These are phyloP conservation scores for Suillus brevipes DNA, from an alignment of 768 basidiomycete genomes.

Conservation along the genomic window DNA sequence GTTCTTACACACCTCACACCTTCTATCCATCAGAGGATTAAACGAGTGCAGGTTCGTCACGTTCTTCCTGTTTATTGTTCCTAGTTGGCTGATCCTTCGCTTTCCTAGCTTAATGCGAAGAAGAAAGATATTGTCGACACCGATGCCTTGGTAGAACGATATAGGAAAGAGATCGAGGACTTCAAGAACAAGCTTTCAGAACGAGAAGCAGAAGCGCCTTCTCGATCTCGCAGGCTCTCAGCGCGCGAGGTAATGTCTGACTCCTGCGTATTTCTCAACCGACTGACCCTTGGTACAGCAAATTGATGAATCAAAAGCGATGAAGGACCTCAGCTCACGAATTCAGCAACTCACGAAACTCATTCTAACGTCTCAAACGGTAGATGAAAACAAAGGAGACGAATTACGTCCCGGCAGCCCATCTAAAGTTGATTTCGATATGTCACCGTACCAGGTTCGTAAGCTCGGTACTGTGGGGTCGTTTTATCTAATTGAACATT, in stretches of 20 bases:
- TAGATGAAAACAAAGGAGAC: slow-evolving; percentile 66
- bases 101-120: slow-evolving; percentile 60
- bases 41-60: slow-evolving; percentile 62
- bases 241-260: slow-evolving; percentile 40
- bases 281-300: slow-evolving; percentile 44
- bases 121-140: slow-evolving; percentile 95
- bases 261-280: neutral
- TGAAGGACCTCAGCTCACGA: slow-evolving; percentile 76
- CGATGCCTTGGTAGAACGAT: slow-evolving; percentile 90
- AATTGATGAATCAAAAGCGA: slow-evolving; percentile 82
- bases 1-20: too few species aligned
- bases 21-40: slow-evolving; percentile 83
- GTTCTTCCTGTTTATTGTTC: slow-evolving; percentile 28
- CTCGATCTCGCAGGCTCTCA: slow-evolving; percentile 40
- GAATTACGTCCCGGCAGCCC: slow-evolving; percentile 82
- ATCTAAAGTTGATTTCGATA: slow-evolving; percentile 85
- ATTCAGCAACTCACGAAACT: slow-evolving; percentile 83
- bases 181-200: slow-evolving; percentile 74
- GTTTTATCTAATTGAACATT: neutral
- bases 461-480: neutral
- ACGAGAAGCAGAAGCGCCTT: slow-evolving; percentile 62
- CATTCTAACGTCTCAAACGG: slow-evolving; percentile 82
- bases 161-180: slow-evolving; percentile 92
- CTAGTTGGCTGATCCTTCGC: neutral
- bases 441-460: slow-evolving; percentile 79